Evolutionary conservation across 805 yeast species (phyloP).

Genomic region (Sugiyamaella lignohabitans): DNA sequence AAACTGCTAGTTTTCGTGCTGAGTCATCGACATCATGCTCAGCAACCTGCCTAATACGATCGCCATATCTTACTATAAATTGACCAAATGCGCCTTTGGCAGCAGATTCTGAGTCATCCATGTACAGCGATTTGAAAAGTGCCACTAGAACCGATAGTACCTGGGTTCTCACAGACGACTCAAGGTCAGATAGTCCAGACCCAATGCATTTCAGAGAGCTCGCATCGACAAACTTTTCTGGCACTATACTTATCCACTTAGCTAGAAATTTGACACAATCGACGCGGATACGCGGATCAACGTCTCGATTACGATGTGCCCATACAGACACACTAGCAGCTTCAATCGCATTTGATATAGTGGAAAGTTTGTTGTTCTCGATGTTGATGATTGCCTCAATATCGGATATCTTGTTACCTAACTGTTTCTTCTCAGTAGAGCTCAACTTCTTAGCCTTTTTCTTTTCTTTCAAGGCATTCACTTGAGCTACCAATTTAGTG

Average conservation of each 20-base stretch:
- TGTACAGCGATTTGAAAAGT: constrained; percentile 36
- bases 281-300: constrained; percentile 62
- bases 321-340: constrained; percentile 65
- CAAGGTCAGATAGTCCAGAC: constrained; percentile 74
- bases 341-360: constrained; percentile 40
- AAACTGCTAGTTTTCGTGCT: constrained; percentile 47
- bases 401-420: constrained; percentile 20
- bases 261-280: constrained; percentile 61
- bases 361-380: not conserved
- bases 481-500: constrained; percentile 2
- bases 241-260: constrained; percentile 64
- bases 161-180: constrained; percentile 54
- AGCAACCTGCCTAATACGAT: constrained; percentile 59
- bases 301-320: constrained; percentile 72
- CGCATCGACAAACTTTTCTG: constrained; percentile 65
- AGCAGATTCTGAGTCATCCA: constrained; percentile 21
- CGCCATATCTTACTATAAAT: constrained; percentile 68
- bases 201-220: constrained; percentile 72
- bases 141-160: constrained; percentile 51
- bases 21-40: constrained; percentile 47
- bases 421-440: not conserved
- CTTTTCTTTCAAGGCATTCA: constrained; percentile 2
- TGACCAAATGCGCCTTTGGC: constrained; percentile 63
- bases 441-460: not conserved
- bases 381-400: constrained; percentile 17